Base-by-base conservation (phyloP, 148 eudicot species). In the Chenopodium formosanum region DNA sequence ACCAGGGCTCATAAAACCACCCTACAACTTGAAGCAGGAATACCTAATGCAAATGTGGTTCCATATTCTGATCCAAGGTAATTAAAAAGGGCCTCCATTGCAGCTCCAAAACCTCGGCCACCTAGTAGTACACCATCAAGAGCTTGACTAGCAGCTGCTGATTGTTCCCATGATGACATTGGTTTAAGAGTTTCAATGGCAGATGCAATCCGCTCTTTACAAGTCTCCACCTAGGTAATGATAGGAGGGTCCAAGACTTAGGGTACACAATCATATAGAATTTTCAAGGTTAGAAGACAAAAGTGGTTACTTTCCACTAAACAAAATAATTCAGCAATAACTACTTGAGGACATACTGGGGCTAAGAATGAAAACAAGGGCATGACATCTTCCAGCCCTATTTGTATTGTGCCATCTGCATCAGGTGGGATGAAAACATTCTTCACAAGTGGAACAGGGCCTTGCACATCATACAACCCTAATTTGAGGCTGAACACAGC, bases 31-130 rank as follows among this genome's bases (percentile, higher is more conserved):
- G 64, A 80, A 79, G 66, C 74, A 34, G 1, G 71, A 81, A 65
- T 81, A 95, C 99, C 99, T 86, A 95, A 83, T 9, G 99, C 99
- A 88, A 88, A 95, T 69, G 97, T 95, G 86, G 84, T 92, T 76
- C 99, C 99, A 87, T 95, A 92, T 86, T 95, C 99, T 75, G 99
- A 91, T 62, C 97, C 97, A 81, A 95, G 92, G 84, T 95, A 95
- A 82, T 81, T 93, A 68, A 92, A 82, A 34, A 95, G 93, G 72
- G 97, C 93, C 82, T 95, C 99, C 94, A 95, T 92, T 86, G 99
- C 94, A 40, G 90, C 88, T 34, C 99, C 99, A 88, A 95, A 95
- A 75, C 99, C 99, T 75, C 99, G 88, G n/a, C 99, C 99, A 67
- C 99, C 97, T 70, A 92, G 84, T 73, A 92, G 80, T 84, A 95